These are phyloP conservation scores for Blastosporella zonata DNA, from an alignment of 1,284 basidiomycete species.

Conservation along the genomic window DNA sequence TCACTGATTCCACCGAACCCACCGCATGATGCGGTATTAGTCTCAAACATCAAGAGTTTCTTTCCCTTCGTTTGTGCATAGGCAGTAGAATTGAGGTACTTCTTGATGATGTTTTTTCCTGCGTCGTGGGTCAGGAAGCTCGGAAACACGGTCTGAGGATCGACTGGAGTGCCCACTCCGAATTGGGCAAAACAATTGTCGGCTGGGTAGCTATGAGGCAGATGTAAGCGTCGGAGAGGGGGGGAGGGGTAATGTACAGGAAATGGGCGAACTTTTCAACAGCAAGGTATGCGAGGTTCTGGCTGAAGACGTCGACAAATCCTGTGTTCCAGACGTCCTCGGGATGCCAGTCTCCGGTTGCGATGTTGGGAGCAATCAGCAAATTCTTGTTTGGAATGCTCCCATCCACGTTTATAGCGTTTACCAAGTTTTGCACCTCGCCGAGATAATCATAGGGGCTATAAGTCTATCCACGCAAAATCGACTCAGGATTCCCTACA, in stretches of 20 bases:
- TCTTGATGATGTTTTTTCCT: slow-evolving; percentile 40
- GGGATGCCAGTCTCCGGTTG: slow-evolving; percentile 1
- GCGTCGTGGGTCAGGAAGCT: slow-evolving; percentile 57
- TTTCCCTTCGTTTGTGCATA: slow-evolving; percentile 47
- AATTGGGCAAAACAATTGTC: slow-evolving; percentile 64
- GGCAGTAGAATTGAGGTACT: slow-evolving; percentile 47
- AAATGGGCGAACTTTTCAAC: not conserved
- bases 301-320: not conserved
- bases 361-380: slow-evolving; percentile 4
- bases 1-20: slow-evolving; percentile 77
- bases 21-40: slow-evolving; percentile 79
- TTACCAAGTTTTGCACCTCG: not conserved
- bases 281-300: slow-evolving; percentile 2
- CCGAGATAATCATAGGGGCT: slow-evolving; percentile 37
- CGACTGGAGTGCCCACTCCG: slow-evolving; percentile 35
- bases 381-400: not conserved
- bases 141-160: slow-evolving; percentile 52
- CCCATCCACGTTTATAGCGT: not conserved
- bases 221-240: not conserved
- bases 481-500: not conserved
- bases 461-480: slow-evolving; percentile 30
- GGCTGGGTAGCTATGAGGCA: slow-evolving; percentile 44
- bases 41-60: slow-evolving; percentile 72
- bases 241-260: slow-evolving; percentile 5
- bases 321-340: slow-evolving; percentile 10